Evolutionary conservation across 257 asterid genomes (phyloP).

Genomic region (Capsicum baccatum): DNA sequence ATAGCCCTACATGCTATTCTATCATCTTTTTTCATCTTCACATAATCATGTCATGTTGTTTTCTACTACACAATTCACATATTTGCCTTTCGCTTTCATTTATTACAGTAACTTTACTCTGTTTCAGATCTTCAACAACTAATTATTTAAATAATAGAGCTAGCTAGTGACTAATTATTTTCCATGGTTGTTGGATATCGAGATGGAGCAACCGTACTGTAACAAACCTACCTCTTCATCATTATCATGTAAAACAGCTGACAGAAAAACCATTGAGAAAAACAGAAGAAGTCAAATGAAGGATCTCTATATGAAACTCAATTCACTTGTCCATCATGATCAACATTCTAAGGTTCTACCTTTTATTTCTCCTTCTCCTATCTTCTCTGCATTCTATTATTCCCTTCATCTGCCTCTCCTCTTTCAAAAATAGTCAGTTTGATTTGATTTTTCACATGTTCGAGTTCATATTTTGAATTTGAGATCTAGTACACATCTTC

Average conservation of each 20-base stretch:
- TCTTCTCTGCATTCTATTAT: too few species aligned
- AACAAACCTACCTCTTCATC: conserved; percentile 1
- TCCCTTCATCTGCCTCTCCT: not conserved
- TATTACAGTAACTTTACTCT: not conserved
- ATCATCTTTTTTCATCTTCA: not conserved
- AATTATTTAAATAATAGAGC: not conserved
- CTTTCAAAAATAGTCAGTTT: not conserved
- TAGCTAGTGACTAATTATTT: not conserved
- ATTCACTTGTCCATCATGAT: conserved; percentile 54
- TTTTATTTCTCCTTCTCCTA: not conserved
- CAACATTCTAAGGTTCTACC: conserved; percentile 53
- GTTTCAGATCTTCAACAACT: not conserved
- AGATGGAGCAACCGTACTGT: conserved; percentile 4
- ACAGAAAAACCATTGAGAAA: conserved; percentile 73
- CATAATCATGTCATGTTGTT: not conserved
- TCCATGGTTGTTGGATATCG: not conserved
- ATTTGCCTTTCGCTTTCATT: conserved; percentile 25
- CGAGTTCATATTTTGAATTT: not conserved
- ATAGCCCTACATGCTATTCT: not conserved
- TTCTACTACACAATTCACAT: not conserved
- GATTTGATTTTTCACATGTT: not conserved
- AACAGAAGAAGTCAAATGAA: conserved; percentile 75
- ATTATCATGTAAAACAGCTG: conserved; percentile 43
- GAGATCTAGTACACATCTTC: not conserved
- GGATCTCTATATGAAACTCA: conserved; percentile 57